Base-by-base conservation (phyloP, 495 filamentous ascomycete genomes). In the Sabuloglossum arenarium region DNA sequence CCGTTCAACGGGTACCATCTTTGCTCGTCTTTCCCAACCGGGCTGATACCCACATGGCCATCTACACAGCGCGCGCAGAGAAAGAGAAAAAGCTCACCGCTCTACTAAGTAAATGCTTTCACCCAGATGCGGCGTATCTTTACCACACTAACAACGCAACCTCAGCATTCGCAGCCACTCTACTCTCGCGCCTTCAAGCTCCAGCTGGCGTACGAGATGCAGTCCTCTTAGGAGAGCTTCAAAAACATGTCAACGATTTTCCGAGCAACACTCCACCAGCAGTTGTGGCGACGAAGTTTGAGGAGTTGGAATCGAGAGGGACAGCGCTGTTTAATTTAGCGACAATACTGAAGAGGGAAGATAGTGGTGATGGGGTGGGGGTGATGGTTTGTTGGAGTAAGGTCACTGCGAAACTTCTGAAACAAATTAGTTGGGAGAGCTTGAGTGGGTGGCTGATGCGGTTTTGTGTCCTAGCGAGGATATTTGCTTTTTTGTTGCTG, bases 401-500 rank as follows among this genome's bases (percentile, higher is more conserved):
- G 21, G 21, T 56, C 11, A 21, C n/a, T 10, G 65, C 16, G 53
- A 55, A 29, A 57, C 34, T 25, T 30, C 51, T 12, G 54, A 59
- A 52, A n/a, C n/a, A n/a, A n/a, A n/a, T n/a, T n/a, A n/a, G n/a
- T n/a, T n/a, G n/a, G n/a, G n/a, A n/a, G n/a, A n/a, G n/a, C n/a
- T n/a, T n/a, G n/a, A n/a, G n/a, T n/a, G n/a, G n/a, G 29, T n/a
- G 19, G 30, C 53, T 55, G 43, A 23, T 49, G 50, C 60, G 10
- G n/a, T n/a, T 43, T 39, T 12, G 16, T n/a, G n/a, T n/a, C 12
- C 39, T 64, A 67, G 74, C 77, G 4, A 79, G 81, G 53, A 73
- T 79, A 30, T 76, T 91, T 55, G 80, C 84, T 1, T 88, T 84
- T 60, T 68, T 79, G 27, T 69, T 94, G 58, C 67, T 94, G 39